Base-by-base conservation (phyloP, 768 basidiomycete genomes). In the Aureoboletus auriporus region DNA sequence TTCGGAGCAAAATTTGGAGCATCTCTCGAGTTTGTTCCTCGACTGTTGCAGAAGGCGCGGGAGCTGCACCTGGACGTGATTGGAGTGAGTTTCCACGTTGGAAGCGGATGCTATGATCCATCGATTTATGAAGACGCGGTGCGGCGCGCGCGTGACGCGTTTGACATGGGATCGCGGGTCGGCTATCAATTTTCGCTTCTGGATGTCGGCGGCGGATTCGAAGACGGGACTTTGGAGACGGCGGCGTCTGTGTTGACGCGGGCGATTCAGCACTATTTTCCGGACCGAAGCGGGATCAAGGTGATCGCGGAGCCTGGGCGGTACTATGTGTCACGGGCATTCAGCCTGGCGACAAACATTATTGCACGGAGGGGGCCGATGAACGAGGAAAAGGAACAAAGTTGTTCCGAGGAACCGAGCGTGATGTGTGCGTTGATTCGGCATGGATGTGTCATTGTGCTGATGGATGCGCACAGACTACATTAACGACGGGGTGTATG, bases 401-500 rank as follows among this genome's bases (percentile, higher is more conserved):
- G 44, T 49, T 62, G 34, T 23, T 23, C 20, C 20, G 74, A 71
- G 20, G 60, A 61, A 23, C 75, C 83, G 3, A 74, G 71, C 52
- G 85, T 93, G 57, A 99, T 97, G 95, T 96, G 93, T 96, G 70
- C 68, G 93, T 79, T 14, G 11, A 33, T 58, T 47, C 31, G 29
- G 14, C 16, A 14, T 38, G 31, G n/a, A 20, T 37, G 37, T 49
- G 33, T 49, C 8, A 49, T 36, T 16, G 13, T 6, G 44, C 43
- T 56, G 31, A 49, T 28, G 47, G 30, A 46, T 42, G 41, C 38
- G 47, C 31, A 30, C 67, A 96, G 93, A 97, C 75, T 98, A 98
- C 75, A 93, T 98, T 79, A 98, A 97, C 72, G 95, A 98, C 67
- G 96, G 96, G 38, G 93, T 99, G 35, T 99, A 99, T 68, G 93